A percentile compares a stretch with the other conserved stretches of the same genome.
phyloP scores from a whole-genome alignment of 805 yeast genomes.

The Yarrowia yakushimensis region DNA sequence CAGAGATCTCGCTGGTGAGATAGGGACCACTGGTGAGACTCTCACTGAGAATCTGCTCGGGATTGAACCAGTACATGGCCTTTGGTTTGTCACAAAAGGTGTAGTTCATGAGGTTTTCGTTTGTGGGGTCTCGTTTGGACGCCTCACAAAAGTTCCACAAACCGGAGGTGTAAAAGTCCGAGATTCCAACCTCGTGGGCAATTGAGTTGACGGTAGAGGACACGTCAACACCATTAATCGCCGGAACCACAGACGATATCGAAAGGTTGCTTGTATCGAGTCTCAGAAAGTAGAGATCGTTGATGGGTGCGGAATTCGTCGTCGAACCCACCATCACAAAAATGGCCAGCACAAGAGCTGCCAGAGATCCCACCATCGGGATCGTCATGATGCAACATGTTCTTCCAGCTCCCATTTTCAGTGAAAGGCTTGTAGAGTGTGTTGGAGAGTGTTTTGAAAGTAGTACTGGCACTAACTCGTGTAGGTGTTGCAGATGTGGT shows the following conservation, averaged over 20 bases:
- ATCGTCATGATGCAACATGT: conserved; percentile 36
- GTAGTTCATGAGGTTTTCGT: conserved; percentile 37
- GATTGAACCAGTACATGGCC: conserved; percentile 56
- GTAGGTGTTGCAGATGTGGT: too few species aligned
- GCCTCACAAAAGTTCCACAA: conserved; percentile 65
- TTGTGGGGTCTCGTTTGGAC: conserved; percentile 26
- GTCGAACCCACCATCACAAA: conserved; percentile 55
- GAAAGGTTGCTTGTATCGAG: conserved; percentile 43
- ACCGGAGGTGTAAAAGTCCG: conserved; percentile 53
- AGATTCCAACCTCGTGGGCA: conserved; percentile 40
- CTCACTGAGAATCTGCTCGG: conserved; percentile 40
- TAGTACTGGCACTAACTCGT: not conserved
- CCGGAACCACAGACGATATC: conserved; percentile 30
- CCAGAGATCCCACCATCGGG: conserved; percentile 38
- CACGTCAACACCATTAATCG: conserved; percentile 23
- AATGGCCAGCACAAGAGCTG: conserved; percentile 47
- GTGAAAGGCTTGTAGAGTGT: too few species aligned
- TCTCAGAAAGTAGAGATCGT: conserved; percentile 48
- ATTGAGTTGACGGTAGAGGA: conserved; percentile 28
- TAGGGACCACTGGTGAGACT: conserved; percentile 47
- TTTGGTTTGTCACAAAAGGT: conserved; percentile 54
- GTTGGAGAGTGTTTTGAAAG: not conserved
- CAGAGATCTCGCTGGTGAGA: conserved; percentile 32
- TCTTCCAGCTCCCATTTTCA: conserved; percentile 36
- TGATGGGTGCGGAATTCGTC: conserved; percentile 42